Evolutionary conservation across 2,329 filamentous ascomycete species (phyloP).

Genomic region (Epichloe sp.): DNA sequence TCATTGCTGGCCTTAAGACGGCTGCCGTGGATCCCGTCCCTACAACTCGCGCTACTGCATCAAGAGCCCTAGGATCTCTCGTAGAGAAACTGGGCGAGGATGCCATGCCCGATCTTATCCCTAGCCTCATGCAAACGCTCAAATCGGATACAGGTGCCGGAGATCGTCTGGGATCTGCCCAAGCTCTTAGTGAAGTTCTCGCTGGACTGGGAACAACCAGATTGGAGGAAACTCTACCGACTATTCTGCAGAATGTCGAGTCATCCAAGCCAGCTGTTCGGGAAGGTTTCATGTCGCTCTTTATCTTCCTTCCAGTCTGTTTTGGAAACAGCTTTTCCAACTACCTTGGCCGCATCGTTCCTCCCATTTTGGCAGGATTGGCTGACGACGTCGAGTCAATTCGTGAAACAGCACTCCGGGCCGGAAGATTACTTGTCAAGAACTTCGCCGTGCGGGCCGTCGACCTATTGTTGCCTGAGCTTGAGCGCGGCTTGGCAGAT

Average conservation of each 20-base stretch:
- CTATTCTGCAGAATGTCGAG: constrained; percentile 89
- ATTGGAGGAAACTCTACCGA: constrained; percentile 89
- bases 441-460: constrained; percentile 95
- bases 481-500: constrained; percentile 93
- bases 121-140: constrained; percentile 92
- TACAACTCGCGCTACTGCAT: constrained; percentile 89
- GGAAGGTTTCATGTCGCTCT: constrained; percentile 98
- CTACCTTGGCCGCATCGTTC: constrained; percentile 91
- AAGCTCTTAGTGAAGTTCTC: constrained; percentile 91
- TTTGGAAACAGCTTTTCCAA: constrained; percentile 98
- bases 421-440: constrained; percentile 89
- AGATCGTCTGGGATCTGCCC: constrained; percentile 88
- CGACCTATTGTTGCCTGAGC: constrained; percentile 82
- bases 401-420: constrained; percentile 87
- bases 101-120: constrained; percentile 90
- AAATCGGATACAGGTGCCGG: constrained; percentile 95
- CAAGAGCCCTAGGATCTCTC: constrained; percentile 88
- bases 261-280: constrained; percentile 82
- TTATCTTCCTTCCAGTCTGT: constrained; percentile 97
- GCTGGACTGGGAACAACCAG: constrained; percentile 86
- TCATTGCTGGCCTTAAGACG: constrained; percentile 78
- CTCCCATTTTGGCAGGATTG: constrained; percentile 82
- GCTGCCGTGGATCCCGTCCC: constrained; percentile 93
- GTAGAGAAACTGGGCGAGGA: constrained; percentile 98
- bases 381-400: constrained; percentile 96